These are phyloP conservation scores for Cyberlindnera veronae DNA, from an alignment of 805 yeast species.

Conservation along the genomic window DNA sequence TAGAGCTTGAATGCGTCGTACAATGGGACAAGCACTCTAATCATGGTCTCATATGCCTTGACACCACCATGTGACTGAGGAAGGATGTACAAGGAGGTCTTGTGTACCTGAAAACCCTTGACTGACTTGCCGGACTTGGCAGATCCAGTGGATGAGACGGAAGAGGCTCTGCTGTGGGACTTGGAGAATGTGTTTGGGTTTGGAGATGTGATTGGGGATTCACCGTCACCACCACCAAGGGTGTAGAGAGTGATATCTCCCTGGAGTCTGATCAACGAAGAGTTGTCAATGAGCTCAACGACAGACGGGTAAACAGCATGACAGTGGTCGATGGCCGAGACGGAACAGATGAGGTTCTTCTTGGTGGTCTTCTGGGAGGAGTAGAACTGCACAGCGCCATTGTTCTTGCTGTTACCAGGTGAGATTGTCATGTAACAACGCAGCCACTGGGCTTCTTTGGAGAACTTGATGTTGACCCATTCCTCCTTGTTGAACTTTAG, in stretches of 20 bases:
- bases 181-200: slow-evolving; percentile 5
- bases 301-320: slow-evolving; percentile 55
- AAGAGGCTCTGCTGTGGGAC: slow-evolving; percentile 7
- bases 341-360: slow-evolving; percentile 49
- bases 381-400: slow-evolving; percentile 54
- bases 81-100: slow-evolving; percentile 46
- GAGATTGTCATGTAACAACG: slow-evolving; percentile 47
- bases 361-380: slow-evolving; percentile 44
- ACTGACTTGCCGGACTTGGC: slow-evolving; percentile 9
- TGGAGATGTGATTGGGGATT: too few species aligned
- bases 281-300: slow-evolving; percentile 52
- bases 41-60: slow-evolving; percentile 66
- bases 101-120: slow-evolving; percentile 8
- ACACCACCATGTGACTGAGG: slow-evolving; percentile 75
- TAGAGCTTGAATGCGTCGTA: slow-evolving; percentile 68
- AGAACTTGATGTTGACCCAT: slow-evolving; percentile 62
- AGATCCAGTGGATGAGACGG: slow-evolving; percentile 12
- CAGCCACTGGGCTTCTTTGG: slow-evolving; percentile 57
- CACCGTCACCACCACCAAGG: too few species aligned
- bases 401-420: slow-evolving; percentile 37
- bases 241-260: slow-evolving; percentile 47
- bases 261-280: slow-evolving; percentile 51
- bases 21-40: slow-evolving; percentile 63
- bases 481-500: slow-evolving; percentile 47
- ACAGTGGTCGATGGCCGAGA: slow-evolving; percentile 41